phyloP scores from a whole-genome alignment of 2,329 filamentous ascomycete genomes.

The Botrytis deweyae region DNA sequence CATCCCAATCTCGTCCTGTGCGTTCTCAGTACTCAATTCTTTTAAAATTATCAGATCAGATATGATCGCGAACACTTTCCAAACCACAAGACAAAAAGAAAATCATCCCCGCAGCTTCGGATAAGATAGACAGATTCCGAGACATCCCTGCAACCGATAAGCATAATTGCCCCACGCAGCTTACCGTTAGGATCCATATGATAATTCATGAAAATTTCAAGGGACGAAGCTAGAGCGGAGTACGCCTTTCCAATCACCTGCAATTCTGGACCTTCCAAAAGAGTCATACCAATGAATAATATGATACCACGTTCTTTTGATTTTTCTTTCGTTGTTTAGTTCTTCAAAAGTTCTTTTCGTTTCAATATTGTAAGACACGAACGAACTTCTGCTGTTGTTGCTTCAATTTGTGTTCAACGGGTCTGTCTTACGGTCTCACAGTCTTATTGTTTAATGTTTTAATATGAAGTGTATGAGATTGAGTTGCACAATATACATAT shows the following conservation, averaged over 20 bases:
- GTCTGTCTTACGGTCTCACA: not conserved
- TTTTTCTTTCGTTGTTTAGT: not conserved
- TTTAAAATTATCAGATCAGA: not conserved
- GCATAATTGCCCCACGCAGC: not conserved
- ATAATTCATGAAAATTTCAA: slow-evolving; percentile 1
- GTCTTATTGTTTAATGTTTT: slow-evolving; percentile 6
- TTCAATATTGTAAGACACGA: not conserved
- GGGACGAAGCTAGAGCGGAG: not conserved
- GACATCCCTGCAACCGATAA: not conserved
- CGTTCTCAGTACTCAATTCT: not conserved
- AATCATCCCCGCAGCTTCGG: not conserved
- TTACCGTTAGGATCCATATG: not conserved
- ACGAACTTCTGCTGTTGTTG: not conserved
- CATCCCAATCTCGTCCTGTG: not conserved
- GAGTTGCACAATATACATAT: slow-evolving; percentile 2
- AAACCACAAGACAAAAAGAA: not conserved
- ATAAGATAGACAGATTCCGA: not conserved
- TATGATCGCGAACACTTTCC: not conserved
- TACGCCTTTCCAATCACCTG: not conserved
- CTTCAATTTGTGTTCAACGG: not conserved
- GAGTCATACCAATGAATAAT: not conserved
- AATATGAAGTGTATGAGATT: slow-evolving; percentile 9
- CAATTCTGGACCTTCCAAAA: slow-evolving; percentile 3
- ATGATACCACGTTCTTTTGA: not conserved
- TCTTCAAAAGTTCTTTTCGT: not conserved